These are phyloP conservation scores for Zopfia rhizophila DNA, from an alignment of 2,329 filamentous ascomycete species.

Conservation along the genomic window DNA sequence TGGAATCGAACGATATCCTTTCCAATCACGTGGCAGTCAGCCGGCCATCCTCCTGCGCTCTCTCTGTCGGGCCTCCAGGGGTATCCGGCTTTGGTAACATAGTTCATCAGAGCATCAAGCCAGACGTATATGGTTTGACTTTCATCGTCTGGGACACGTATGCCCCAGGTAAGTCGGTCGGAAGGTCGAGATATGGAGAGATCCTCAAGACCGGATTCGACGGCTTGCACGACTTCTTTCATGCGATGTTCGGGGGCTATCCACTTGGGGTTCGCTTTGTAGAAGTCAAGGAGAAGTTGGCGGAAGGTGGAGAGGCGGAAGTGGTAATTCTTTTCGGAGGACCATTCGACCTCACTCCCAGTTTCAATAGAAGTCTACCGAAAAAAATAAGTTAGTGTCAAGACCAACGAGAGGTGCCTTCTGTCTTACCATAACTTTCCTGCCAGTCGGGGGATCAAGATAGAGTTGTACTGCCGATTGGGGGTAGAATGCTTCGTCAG, in stretches of 20 bases:
- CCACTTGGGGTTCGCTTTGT: constrained; percentile 79
- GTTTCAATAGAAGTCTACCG: constrained; percentile 77
- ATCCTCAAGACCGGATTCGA: constrained; percentile 81
- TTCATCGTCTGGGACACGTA: constrained; percentile 84
- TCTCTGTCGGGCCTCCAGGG: constrained; percentile 77
- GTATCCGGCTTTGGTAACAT: constrained; percentile 88
- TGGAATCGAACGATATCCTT: constrained; percentile 97
- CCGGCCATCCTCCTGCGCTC: constrained; percentile 79
- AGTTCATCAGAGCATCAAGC: constrained; percentile 96
- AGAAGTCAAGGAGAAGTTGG: constrained; percentile 82
- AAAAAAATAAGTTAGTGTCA: constrained; percentile 23
- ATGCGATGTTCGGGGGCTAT: constrained; percentile 78
- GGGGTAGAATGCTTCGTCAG: constrained; percentile 96
- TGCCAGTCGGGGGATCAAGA: constrained; percentile 81
- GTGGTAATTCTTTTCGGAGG: constrained; percentile 92
- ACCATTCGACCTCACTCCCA: constrained; percentile 94
- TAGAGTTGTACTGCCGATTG: constrained; percentile 76
- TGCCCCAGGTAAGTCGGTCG: constrained; percentile 84
- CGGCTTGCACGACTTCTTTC: constrained; percentile 81
- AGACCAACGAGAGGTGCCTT: background rate
- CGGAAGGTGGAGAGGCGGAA: constrained; percentile 88
- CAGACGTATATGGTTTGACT: constrained; percentile 97
- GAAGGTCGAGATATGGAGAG: constrained; percentile 87
- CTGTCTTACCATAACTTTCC: constrained; percentile 74
- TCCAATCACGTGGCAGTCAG: constrained; percentile 90